These are phyloP conservation scores for Aspergillus neotritici DNA, from an alignment of 2,329 filamentous ascomycete genomes.

Conservation along the genomic window DNA sequence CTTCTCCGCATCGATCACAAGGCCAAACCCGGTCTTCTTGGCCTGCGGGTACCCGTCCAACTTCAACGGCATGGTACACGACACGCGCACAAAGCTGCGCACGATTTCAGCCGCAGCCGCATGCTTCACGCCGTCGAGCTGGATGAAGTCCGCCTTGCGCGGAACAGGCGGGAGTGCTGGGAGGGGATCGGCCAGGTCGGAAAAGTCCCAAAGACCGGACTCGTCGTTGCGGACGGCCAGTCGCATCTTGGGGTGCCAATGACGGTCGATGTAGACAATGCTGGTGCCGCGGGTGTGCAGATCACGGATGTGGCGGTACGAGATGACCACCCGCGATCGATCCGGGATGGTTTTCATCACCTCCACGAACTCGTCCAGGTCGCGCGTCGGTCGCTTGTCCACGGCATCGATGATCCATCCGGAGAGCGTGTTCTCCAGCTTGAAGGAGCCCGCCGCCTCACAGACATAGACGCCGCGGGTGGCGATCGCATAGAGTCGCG, in stretches of 20 bases:
- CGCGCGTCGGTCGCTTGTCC: constrained; percentile 83
- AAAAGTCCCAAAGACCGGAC: constrained; percentile 91
- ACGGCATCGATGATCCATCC: constrained; percentile 92
- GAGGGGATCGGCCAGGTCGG: constrained; percentile 73
- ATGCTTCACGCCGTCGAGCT: constrained; percentile 80
- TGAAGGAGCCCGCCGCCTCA: constrained; percentile 90
- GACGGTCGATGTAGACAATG: constrained; percentile 86
- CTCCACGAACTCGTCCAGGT: constrained; percentile 81
- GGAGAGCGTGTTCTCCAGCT: constrained; percentile 82
- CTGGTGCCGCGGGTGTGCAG: constrained; percentile 90
- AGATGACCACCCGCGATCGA: constrained; percentile 78
- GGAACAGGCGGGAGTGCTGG: constrained; percentile 67
- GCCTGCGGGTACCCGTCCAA: constrained; percentile 96
- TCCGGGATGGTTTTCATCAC: constrained; percentile 84
- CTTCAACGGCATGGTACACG: constrained; percentile 90
- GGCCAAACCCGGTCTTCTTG: constrained; percentile 86
- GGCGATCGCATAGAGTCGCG: constrained; percentile 88
- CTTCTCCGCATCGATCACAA: constrained; percentile 96
- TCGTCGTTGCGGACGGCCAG: constrained; percentile 83
- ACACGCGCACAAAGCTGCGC: constrained; percentile 88
- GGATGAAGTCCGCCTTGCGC: constrained; percentile 82
- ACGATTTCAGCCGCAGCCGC: constrained; percentile 89
- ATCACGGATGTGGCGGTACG: constrained; percentile 91
- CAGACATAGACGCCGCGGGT: constrained; percentile 91
- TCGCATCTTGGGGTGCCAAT: constrained; percentile 95